A percentile compares a stretch with the other conserved stretches of the same genome.
These are phyloP conservation scores for Prunella vulgaris DNA, from an alignment of 257 asterid genomes.

Conservation along the genomic window DNA sequence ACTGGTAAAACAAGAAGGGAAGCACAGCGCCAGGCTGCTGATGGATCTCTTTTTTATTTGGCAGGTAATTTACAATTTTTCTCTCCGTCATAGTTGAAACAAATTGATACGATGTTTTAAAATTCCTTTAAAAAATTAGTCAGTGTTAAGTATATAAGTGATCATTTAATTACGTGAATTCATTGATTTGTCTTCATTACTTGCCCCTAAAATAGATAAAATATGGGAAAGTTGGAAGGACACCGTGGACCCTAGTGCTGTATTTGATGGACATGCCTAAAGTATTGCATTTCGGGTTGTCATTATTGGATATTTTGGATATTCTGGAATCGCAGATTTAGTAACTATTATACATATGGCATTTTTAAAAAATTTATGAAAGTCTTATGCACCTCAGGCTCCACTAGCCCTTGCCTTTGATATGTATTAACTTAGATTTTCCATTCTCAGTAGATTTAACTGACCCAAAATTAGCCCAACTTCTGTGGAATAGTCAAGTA, in stretches of 20 bases:
- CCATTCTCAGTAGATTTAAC: too few relatives aligned
- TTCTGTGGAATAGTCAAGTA: too few relatives aligned
- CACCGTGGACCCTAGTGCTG: neutral
- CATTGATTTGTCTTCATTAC: neutral
- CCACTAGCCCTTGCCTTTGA: neutral
- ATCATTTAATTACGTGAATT: neutral
- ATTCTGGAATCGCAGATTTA: too few relatives aligned
- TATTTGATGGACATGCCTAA: conserved; percentile 1
- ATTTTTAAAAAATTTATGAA: too few relatives aligned
- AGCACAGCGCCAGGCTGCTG: conserved; percentile 77
- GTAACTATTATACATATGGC: too few relatives aligned
- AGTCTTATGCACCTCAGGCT: neutral
- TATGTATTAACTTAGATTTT: too few relatives aligned
- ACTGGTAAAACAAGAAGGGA: conserved; percentile 85
- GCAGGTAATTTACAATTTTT: conserved; percentile 52
- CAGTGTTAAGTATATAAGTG: neutral
- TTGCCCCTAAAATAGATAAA: neutral
- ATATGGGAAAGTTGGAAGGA: neutral
- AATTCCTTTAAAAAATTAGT: neutral
- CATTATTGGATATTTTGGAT: neutral
- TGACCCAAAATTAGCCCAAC: too few relatives aligned
- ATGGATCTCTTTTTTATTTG: conserved; percentile 69
- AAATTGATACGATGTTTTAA: conserved; percentile 1
- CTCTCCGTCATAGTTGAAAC: conserved; percentile 19
- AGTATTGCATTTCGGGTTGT: neutral